These are phyloP conservation scores for Globisporangium ultimum DNA, from an alignment of 352 stramenopile genomes.

Conservation along the genomic window DNA sequence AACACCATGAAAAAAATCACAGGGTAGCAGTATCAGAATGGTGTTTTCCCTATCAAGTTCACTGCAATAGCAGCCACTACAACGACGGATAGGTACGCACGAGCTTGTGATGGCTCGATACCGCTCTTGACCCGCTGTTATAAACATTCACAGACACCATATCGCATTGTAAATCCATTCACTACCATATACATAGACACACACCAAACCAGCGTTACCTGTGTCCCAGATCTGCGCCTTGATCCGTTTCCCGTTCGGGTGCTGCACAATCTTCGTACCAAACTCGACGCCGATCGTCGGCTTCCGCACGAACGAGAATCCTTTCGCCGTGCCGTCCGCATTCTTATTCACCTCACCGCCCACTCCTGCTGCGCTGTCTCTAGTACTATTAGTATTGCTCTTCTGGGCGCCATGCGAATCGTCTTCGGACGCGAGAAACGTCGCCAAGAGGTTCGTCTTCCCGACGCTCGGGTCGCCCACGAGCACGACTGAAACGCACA, in stretches of 20 bases:
- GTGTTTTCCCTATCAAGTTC: too few relatives aligned
- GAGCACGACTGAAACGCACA: slow-evolving; percentile 48
- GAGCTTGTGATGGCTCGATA: slow-evolving; percentile 84
- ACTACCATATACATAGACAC: too few relatives aligned
- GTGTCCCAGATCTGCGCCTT: slow-evolving; percentile 86
- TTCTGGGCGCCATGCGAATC: neutral
- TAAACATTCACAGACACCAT: neutral
- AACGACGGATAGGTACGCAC: slow-evolving; percentile 23
- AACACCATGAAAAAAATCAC: neutral
- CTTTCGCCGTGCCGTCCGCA: slow-evolving; percentile 32
- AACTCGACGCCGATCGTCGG: slow-evolving; percentile 84
- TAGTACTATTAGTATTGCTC: neutral
- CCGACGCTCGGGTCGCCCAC: slow-evolving; percentile 84
- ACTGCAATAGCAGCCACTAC: neutral
- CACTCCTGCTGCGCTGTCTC: neutral
- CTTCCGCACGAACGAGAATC: slow-evolving; percentile 56
- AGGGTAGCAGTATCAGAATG: too few relatives aligned
- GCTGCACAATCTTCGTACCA: slow-evolving; percentile 72
- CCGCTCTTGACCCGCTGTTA: slow-evolving; percentile 59
- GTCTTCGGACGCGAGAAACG: slow-evolving; percentile 58
- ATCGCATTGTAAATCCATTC: neutral
- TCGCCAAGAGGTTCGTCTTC: slow-evolving; percentile 88
- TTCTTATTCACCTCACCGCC: slow-evolving; percentile 9
- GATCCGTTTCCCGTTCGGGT: slow-evolving; percentile 74
- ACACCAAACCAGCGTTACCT: slow-evolving; percentile 3